Conservation (phyloP, 495 filamentous ascomycete species). For the Neurospora discreta region DNA sequence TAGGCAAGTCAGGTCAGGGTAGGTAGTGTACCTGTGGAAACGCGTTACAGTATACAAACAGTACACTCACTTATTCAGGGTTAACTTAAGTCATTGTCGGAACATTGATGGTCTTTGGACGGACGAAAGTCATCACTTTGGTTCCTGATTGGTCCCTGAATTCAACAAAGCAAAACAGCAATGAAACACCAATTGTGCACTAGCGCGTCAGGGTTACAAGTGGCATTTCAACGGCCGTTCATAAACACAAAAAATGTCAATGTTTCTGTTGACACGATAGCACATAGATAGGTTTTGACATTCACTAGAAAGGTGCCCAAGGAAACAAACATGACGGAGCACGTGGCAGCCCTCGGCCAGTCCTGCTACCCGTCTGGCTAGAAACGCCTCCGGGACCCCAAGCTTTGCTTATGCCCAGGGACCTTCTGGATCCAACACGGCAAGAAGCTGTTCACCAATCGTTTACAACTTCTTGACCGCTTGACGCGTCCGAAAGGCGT, state of each 20-base stretch:
- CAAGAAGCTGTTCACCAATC: background rate
- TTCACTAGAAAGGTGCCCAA: background rate
- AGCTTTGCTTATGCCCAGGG: background rate
- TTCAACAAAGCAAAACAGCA: background rate
- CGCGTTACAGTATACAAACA: background rate
- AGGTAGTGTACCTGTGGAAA: background rate
- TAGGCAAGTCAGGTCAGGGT: too few species aligned
- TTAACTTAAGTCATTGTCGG: background rate
- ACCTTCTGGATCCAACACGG: background rate
- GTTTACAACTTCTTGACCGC: background rate
- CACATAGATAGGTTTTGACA: background rate
- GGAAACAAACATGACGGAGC: background rate
- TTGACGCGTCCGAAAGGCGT: background rate
- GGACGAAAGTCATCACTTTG: background rate
- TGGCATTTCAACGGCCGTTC: background rate
- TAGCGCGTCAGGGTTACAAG: background rate
- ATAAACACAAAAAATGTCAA: background rate
- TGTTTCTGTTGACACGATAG: background rate
- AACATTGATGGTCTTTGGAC: background rate
- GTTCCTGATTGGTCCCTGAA: background rate
- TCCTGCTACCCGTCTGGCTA: too few species aligned
- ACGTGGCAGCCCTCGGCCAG: background rate
- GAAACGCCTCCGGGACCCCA: too few species aligned
- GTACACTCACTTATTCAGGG: too few species aligned
- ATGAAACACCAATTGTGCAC: background rate